Evolutionary conservation across 1,139 yeast species (phyloP).

Genomic region (Ogataea hybrid): DNA sequence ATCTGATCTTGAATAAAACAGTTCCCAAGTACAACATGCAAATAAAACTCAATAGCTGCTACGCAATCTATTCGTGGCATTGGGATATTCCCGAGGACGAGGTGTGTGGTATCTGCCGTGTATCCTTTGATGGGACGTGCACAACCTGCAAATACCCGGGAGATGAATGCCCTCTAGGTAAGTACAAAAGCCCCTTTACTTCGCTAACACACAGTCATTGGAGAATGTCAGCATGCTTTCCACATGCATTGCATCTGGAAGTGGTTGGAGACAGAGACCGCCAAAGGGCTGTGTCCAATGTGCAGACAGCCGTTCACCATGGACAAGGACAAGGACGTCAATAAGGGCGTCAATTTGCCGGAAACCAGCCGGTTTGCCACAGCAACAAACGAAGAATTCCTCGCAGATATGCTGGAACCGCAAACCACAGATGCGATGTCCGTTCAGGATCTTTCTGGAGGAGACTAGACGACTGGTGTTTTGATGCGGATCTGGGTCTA

Average conservation of each 20-base stretch:
- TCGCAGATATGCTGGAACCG: constrained; percentile 10
- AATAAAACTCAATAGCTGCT: constrained; percentile 67
- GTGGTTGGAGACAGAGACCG: constrained; percentile 76
- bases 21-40: constrained; percentile 45
- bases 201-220: constrained; percentile 38
- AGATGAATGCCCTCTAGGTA: constrained; percentile 78
- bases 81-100: constrained; percentile 76
- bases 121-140: constrained; percentile 86
- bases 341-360: constrained; percentile 24
- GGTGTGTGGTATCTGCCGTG: constrained; percentile 88
- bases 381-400: constrained; percentile 10
- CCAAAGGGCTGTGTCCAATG: constrained; percentile 88
- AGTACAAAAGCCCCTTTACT: constrained; percentile 21
- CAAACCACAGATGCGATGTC: constrained; percentile 7
- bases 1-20: constrained; percentile 1
- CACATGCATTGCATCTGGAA: constrained; percentile 78
- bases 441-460: constrained; percentile 8
- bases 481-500: background rate
- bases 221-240: constrained; percentile 79
- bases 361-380: constrained; percentile 7
- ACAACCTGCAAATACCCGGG: constrained; percentile 88
- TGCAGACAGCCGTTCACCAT: constrained; percentile 71
- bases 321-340: constrained; percentile 25
- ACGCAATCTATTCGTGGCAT: constrained; percentile 79
- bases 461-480: background rate